Base-by-base conservation (phyloP, 2,329 filamentous ascomycete genomes). In the Amylocarpus encephaloides region DNA sequence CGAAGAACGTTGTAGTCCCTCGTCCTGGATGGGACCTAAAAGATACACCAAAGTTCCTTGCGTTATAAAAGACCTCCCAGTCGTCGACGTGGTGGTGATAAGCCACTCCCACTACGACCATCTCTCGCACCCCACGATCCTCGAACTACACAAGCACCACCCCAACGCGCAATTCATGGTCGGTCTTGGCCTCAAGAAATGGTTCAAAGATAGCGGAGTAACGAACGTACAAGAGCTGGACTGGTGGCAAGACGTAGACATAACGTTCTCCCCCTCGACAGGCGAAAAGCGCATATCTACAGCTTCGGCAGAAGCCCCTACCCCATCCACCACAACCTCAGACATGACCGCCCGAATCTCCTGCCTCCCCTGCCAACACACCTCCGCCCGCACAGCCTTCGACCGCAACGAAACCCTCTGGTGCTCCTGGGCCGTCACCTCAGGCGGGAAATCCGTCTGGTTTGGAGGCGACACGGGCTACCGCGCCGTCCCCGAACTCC, bases 381-480 rank as follows among this genome's bases (percentile, higher is more conserved):
- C 80, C 5, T 86, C 81, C 2, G 83, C 82, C 4, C 75, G 90
- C 38, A 77, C 74, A 0, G 69, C 75, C 0, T 82, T 83, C 52
- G 57, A 95, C 69, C 80, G 79, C 54, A 78, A 80, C 56, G 77
- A 76, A 40, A 94, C 91, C 0, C 77, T 96, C 6, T 96, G 91
- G 91, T 82, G 84, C 36, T 90, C 85, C 11, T 96, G 90, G 90
- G 82, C 79, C 46, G 76, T 96, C 16, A 73, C 77, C 34, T 87
- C 84, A 0, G 85, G 81, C 4, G 80, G 78, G 32, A 84, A 83
- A 61, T 89, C 84, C n/a, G 79, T 95, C 38, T 95, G 82, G 73
- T 95, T 95, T 66, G 89, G 71, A 56, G 88, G 88, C 54, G 92
- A 96, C 70, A 95, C 91, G 1, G 91, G 90, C 43, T 96, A 96